A percentile compares a stretch with the other conserved stretches of the same genome.
Conservation (phyloP, 2,329 filamentous ascomycete species). For the Colletotrichum gloeosporioides region DNA sequence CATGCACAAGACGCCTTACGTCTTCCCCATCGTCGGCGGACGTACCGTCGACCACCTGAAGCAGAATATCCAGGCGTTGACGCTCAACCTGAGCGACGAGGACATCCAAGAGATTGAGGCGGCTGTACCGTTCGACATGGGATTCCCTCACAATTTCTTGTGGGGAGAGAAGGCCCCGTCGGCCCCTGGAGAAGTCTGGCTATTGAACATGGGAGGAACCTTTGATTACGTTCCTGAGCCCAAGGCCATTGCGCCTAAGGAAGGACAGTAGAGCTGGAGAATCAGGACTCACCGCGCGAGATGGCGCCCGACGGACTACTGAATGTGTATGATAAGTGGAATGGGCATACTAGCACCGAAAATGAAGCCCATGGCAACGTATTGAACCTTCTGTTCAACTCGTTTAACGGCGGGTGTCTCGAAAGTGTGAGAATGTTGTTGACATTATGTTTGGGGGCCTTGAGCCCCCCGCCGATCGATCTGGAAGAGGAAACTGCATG, state of each 20-base stretch:
- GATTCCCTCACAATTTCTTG: slow-evolving; percentile 71
- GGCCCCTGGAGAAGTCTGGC: slow-evolving; percentile 45
- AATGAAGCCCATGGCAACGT: neutral
- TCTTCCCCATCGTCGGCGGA: slow-evolving; percentile 76
- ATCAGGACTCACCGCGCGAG: slow-evolving; percentile 34
- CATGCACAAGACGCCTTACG: slow-evolving; percentile 72
- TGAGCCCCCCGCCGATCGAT: neutral
- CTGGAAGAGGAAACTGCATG: neutral
- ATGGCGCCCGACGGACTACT: slow-evolving; percentile 29
- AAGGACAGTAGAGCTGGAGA: slow-evolving; percentile 46
- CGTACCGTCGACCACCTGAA: slow-evolving; percentile 73
- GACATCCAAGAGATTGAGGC: slow-evolving; percentile 72
- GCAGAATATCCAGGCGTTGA: slow-evolving; percentile 72
- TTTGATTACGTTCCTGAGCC: slow-evolving; percentile 55
- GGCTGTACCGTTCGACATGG: slow-evolving; percentile 65
- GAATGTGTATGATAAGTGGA: neutral
- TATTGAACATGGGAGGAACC: slow-evolving; percentile 51
- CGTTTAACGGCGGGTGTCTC: neutral
- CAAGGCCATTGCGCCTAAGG: slow-evolving; percentile 46
- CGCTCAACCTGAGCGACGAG: slow-evolving; percentile 60
- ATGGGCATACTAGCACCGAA: neutral
- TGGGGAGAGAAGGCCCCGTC: slow-evolving; percentile 43
- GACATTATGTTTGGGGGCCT: neutral
- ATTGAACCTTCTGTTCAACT: neutral
- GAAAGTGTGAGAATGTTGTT: neutral